A percentile compares a stretch with the other conserved stretches of the same genome.
Evolutionary conservation across 352 stramenopile species (phyloP).

Genomic region (Halophytophthora polymorphica): DNA sequence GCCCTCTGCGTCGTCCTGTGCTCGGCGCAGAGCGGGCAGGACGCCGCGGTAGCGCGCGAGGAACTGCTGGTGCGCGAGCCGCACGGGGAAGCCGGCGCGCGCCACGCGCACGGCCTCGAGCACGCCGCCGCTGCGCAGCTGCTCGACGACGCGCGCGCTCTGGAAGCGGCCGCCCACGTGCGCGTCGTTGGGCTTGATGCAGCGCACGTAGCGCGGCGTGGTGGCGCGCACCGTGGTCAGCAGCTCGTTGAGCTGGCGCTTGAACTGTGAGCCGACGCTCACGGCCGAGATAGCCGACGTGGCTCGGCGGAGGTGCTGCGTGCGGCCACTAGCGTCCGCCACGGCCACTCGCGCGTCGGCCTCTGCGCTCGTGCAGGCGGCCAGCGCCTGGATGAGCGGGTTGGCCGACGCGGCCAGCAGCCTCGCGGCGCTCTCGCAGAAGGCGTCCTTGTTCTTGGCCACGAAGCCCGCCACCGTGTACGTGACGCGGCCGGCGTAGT

Average conservation of each 20-base stretch:
- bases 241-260: conserved; percentile 92
- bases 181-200: conserved; percentile 97
- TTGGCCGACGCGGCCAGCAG: conserved; percentile 56
- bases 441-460: conserved; percentile 91
- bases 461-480: conserved; percentile 83
- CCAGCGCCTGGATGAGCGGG: conserved; percentile 62
- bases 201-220: conserved; percentile 97
- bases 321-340: conserved; percentile 15
- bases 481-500: conserved; percentile 83
- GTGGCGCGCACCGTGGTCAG: conserved; percentile 92
- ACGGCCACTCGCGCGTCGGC: conserved; percentile 9
- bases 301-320: conserved; percentile 25
- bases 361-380: conserved; percentile 10
- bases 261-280: conserved; percentile 91
- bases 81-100: conserved; percentile 80
- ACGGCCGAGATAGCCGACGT: conserved; percentile 65
- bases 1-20: conserved; percentile 15
- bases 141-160: conserved; percentile 68
- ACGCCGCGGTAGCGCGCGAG: conserved; percentile 63
- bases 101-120: conserved; percentile 87
- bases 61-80: conserved; percentile 78
- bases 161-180: conserved; percentile 76
- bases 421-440: conserved; percentile 64
- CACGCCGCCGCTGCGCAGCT: conserved; percentile 83
- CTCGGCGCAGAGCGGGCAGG: conserved; percentile 34